Base-by-base conservation (phyloP, 495 filamentous ascomycete genomes). In the Chlorociboria aeruginascens region DNA sequence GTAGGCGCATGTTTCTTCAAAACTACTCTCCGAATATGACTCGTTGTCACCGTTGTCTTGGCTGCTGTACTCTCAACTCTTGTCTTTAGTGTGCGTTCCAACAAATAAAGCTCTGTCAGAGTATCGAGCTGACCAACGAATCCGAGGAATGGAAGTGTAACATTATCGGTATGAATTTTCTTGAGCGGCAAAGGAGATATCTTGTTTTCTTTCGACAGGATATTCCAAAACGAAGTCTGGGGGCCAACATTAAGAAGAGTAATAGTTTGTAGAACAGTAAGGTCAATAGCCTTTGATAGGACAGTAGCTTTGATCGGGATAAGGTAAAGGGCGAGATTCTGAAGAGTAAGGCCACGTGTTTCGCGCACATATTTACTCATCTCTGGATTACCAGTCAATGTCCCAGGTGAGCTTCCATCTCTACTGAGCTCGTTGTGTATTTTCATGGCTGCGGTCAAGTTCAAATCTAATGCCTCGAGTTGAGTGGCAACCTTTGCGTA, bases 181-280 rank as follows among this genome's bases (percentile, higher is more conserved):
- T 67, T 63, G 11, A 83, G 61, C 6, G 68, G 61, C 31, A 79
- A 60, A 0, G 71, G 69, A 6, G 61, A 54, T 20, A 65, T 43
- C 44, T 66, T 68, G 54, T 79, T 76, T 48, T 76, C 61, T 41
- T 66, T 69, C 16, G 62, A 59, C 39, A 83, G 56, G 13, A 71
- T 51, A 10, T 63, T 57, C 78, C 78, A 83, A 49, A 81, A 69
- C 3, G 64, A 61, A 36, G 66, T 69, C 57, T 83, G 79, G 3
- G 68, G 56, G 1, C 79, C 79, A 20, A 79, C 76, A 43, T 78
- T 78, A 38, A 83, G 70, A 8, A 83, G 63, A 0, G 77, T 78
- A 13, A 83, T 54, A 31, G 63, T 65, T 46, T 65, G 68, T 3
- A 83, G 66, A 3, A 59, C 52, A 13, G 58, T 65, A 9, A 82